Percentiles rank a stretch among this genome's conserved stretches.
phyloP scores from a whole-genome alignment of 768 basidiomycete species.

The Auriscalpium vulgare region DNA sequence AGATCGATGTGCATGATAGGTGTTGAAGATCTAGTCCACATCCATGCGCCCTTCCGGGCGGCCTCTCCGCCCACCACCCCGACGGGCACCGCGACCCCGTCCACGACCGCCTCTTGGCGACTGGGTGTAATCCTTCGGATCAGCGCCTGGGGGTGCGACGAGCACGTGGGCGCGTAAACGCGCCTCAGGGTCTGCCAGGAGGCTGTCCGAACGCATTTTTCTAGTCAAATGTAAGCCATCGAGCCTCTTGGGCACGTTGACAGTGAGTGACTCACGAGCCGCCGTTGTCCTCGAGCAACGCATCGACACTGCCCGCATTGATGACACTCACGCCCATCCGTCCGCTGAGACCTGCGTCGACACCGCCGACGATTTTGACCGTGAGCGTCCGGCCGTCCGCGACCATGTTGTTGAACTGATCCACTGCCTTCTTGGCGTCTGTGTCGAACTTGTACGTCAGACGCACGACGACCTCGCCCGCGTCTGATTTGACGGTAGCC shows the following conservation, averaged over 20 bases:
- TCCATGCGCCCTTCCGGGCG: conserved; percentile 11
- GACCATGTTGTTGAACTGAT: conserved; percentile 12
- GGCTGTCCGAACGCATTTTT: conserved; percentile 17
- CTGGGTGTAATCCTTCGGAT: conserved; percentile 12
- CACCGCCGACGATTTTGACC: conserved; percentile 14
- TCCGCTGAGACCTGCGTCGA: conserved; percentile 14
- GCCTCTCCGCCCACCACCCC: conserved; percentile 10
- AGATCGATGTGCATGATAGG: too few species aligned
- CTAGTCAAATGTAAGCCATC: not conserved
- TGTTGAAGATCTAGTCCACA: not conserved
- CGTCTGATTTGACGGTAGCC: conserved; percentile 8
- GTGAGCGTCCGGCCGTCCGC: conserved; percentile 15
- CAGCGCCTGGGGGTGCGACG: conserved; percentile 13
- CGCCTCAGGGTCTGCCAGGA: conserved; percentile 13
- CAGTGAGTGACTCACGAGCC: conserved; percentile 9
- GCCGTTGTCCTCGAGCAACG: conserved; percentile 7
- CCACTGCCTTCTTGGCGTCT: conserved; percentile 13
- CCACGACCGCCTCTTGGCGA: conserved; percentile 1
- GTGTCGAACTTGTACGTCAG: conserved; percentile 16
- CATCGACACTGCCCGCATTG: conserved; percentile 12
- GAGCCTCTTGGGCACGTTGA: not conserved
- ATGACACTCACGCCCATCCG: conserved; percentile 12
- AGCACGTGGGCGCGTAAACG: conserved; percentile 15
- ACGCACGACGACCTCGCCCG: conserved; percentile 14
- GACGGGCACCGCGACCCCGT: conserved; percentile 9